These are phyloP conservation scores for Phanerodontia chrysosporium DNA, from an alignment of 768 basidiomycete genomes.

Conservation along the genomic window DNA sequence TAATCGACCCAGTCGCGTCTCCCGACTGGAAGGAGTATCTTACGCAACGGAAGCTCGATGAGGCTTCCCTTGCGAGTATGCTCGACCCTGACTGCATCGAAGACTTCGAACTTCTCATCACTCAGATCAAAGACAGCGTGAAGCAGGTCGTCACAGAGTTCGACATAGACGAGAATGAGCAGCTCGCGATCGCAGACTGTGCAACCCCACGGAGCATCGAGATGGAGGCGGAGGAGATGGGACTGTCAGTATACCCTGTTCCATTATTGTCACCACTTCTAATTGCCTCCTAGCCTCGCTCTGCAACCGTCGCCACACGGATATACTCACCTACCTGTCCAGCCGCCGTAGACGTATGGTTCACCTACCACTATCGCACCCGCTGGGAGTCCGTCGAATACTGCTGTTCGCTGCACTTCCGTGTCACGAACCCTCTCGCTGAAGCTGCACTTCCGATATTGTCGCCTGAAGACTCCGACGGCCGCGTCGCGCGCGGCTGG, in stretches of 20 bases:
- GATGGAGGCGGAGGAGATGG: background rate
- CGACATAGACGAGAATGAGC: background rate
- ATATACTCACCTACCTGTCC: constrained; percentile 6
- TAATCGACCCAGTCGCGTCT: background rate
- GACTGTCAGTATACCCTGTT: background rate
- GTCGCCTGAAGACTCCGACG: background rate
- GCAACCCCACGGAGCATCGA: background rate
- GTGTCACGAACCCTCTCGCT: background rate
- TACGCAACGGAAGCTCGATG: background rate
- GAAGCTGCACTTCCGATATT: background rate
- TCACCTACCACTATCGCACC: background rate
- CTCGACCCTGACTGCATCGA: background rate
- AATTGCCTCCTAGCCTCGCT: background rate
- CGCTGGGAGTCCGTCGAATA: constrained; percentile 7
- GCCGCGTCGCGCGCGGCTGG: background rate
- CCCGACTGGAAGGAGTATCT: background rate
- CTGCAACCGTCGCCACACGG: background rate
- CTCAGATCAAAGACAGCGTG: constrained; percentile 1
- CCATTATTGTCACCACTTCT: background rate
- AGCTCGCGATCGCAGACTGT: constrained; percentile 6
- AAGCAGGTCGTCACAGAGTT: background rate
- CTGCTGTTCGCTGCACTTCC: constrained; percentile 2
- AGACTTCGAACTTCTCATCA: background rate
- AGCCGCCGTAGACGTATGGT: constrained; percentile 6
- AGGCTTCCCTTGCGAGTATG: background rate